These are phyloP conservation scores for Exsudoporus frostii DNA, from an alignment of 768 basidiomycete genomes.

Conservation along the genomic window DNA sequence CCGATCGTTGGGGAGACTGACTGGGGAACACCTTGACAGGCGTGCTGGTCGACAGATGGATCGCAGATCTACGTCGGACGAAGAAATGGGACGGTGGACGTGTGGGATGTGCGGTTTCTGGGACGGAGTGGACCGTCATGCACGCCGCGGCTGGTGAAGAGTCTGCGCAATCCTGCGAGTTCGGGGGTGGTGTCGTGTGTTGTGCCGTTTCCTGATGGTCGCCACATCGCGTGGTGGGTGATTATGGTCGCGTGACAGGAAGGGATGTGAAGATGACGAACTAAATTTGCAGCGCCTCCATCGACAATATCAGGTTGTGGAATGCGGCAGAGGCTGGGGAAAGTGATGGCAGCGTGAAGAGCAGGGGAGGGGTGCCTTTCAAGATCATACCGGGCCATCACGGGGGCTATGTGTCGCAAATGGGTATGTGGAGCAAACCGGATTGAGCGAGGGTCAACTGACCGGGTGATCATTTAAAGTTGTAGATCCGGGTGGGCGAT, in stretches of 20 bases:
- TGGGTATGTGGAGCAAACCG: slow-evolving; percentile 59
- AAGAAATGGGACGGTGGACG: slow-evolving; percentile 85
- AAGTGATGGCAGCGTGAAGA: slow-evolving; percentile 56
- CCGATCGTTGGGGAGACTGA: slow-evolving; percentile 4
- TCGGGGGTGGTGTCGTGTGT: slow-evolving; percentile 93
- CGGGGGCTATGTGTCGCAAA: slow-evolving; percentile 89
- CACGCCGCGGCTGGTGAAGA: slow-evolving; percentile 78
- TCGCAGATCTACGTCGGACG: slow-evolving; percentile 87
- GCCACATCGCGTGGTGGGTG: slow-evolving; percentile 83
- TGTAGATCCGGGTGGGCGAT: slow-evolving; percentile 78
- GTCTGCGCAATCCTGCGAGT: slow-evolving; percentile 79
- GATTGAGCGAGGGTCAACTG: slow-evolving; percentile 20
- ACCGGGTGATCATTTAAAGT: slow-evolving; percentile 46
- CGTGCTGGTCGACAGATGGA: slow-evolving; percentile 91
- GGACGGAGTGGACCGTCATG: slow-evolving; percentile 58
- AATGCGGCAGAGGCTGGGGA: slow-evolving; percentile 79
- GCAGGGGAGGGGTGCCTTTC: slow-evolving; percentile 75
- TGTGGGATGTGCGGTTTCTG: slow-evolving; percentile 89
- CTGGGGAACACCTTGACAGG: slow-evolving; percentile 45
- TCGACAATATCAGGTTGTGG: slow-evolving; percentile 93
- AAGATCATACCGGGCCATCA: slow-evolving; percentile 96
- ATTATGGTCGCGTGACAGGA: slow-evolving; percentile 10
- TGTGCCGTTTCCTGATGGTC: slow-evolving; percentile 86
- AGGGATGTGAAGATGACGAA: slow-evolving; percentile 20
- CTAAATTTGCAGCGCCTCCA: slow-evolving; percentile 62